Conservation (phyloP, 306 rosid genomes). For the Lathyrus tuberosus region DNA sequence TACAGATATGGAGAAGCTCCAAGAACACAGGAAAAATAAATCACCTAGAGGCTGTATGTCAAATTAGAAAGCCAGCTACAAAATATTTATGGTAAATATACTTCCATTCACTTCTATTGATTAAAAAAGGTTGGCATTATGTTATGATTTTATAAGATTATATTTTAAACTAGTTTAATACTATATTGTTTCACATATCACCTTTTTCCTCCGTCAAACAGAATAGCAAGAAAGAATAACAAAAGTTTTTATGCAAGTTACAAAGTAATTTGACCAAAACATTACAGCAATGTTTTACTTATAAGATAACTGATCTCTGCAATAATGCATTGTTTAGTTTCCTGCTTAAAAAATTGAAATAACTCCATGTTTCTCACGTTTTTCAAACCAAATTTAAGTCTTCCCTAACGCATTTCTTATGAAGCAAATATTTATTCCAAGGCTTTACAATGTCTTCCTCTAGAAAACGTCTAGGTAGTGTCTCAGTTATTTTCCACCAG, state of each 20-base stretch:
- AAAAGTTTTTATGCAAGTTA: background rate
- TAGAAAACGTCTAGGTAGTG: slow-evolving; percentile 25
- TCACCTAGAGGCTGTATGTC: slow-evolving; percentile 7
- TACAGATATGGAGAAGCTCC: background rate
- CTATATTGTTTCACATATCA: slow-evolving; percentile 1
- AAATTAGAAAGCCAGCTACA: slow-evolving; percentile 17
- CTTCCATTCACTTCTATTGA: background rate
- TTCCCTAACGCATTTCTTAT: background rate
- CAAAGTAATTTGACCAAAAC: background rate
- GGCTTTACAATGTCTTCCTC: background rate
- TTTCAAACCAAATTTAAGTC: background rate
- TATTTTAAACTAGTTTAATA: background rate
- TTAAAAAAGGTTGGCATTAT: background rate
- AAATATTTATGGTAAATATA: too few relatives aligned
- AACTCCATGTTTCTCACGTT: background rate
- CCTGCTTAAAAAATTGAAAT: slow-evolving; percentile 4
- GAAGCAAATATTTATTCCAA: background rate
- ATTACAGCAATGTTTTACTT: background rate
- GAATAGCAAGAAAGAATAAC: background rate
- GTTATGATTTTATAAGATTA: background rate
- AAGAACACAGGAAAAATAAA: background rate
- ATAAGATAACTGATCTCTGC: background rate
- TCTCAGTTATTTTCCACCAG: slow-evolving; percentile 23
- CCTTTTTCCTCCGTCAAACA: background rate
- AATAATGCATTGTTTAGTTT: background rate